These are phyloP conservation scores for Populus hybrid DNA, from an alignment of 441 rosid species.

Conservation along the genomic window DNA sequence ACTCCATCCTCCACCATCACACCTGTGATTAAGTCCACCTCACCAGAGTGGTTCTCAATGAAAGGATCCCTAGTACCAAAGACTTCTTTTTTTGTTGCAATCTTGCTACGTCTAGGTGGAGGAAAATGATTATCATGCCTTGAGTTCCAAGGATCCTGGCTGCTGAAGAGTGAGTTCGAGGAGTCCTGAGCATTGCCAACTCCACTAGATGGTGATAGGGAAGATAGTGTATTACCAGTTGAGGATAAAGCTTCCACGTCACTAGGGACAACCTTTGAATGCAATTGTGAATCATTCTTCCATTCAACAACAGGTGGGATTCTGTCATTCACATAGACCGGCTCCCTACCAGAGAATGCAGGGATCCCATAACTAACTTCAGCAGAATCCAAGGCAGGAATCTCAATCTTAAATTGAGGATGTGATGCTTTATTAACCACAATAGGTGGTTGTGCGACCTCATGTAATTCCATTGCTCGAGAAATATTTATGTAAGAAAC, in stretches of 20 bases:
- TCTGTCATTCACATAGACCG: slow-evolving; percentile 27
- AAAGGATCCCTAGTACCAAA: slow-evolving; percentile 39
- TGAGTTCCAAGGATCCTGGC: slow-evolving; percentile 69
- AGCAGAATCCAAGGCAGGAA: slow-evolving; percentile 31
- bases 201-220: slow-evolving; percentile 24
- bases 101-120: slow-evolving; percentile 59
- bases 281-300: slow-evolving; percentile 32
- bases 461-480: slow-evolving; percentile 31
- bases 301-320: slow-evolving; percentile 29
- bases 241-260: slow-evolving; percentile 26
- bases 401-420: slow-evolving; percentile 35
- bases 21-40: slow-evolving; percentile 26
- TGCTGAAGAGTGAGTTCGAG: slow-evolving; percentile 58
- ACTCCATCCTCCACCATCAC: slow-evolving; percentile 31
- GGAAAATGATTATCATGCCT: slow-evolving; percentile 44
- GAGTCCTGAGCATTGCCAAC: slow-evolving; percentile 41
- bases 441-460: slow-evolving; percentile 26
- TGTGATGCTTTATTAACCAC: slow-evolving; percentile 32
- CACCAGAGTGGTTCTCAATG: slow-evolving; percentile 30
- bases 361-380: slow-evolving; percentile 32
- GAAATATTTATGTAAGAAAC: slow-evolving; percentile 22
- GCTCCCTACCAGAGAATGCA: slow-evolving; percentile 26
- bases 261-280: slow-evolving; percentile 23
- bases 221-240: slow-evolving; percentile 21
- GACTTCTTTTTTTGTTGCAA: slow-evolving; percentile 39